A percentile compares a stretch with the other conserved stretches of the same genome.
phyloP scores from a whole-genome alignment of 768 basidiomycete species.

The Mycena kentingensis region DNA sequence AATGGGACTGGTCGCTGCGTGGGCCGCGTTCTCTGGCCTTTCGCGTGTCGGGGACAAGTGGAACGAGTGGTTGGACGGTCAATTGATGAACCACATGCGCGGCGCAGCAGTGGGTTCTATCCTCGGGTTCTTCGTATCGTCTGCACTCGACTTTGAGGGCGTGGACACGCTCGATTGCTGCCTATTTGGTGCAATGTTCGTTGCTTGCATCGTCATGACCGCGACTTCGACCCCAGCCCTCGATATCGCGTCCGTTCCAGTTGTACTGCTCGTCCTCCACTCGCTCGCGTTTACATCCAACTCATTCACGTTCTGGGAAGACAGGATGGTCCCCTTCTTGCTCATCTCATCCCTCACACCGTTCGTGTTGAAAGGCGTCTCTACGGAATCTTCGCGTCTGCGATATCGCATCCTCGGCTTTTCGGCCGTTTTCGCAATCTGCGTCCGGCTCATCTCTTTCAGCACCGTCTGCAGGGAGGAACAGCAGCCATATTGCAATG shows the following conservation, averaged over 20 bases:
- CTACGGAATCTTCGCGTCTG: slow-evolving; percentile 68
- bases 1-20: slow-evolving; percentile 54
- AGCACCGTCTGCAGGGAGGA: slow-evolving; percentile 95
- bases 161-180: slow-evolving; percentile 52
- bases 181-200: slow-evolving; percentile 50
- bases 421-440: slow-evolving; percentile 61
- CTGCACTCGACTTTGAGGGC: slow-evolving; percentile 42
- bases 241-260: slow-evolving; percentile 35
- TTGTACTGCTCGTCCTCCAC: slow-evolving; percentile 64
- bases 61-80: slow-evolving; percentile 44
- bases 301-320: slow-evolving; percentile 99
- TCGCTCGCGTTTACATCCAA: slow-evolving; percentile 83
- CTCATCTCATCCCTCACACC: slow-evolving; percentile 65
- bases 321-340: slow-evolving; percentile 77
- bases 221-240: slow-evolving; percentile 41
- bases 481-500: slow-evolving; percentile 85
- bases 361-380: slow-evolving; percentile 59
- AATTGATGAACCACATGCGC: slow-evolving; percentile 34
- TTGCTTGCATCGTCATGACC: slow-evolving; percentile 49
- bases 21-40: slow-evolving; percentile 56
- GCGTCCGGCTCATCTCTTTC: slow-evolving; percentile 72
- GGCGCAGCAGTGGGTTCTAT: slow-evolving; percentile 42
- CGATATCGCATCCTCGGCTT: slow-evolving; percentile 77
- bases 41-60: slow-evolving; percentile 39
- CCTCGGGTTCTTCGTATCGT: slow-evolving; percentile 35